Percentiles rank a stretch among this genome's conserved stretches.
Evolutionary conservation across 345 rosid genomes (phyloP).

Genomic region (Populus alba): DNA sequence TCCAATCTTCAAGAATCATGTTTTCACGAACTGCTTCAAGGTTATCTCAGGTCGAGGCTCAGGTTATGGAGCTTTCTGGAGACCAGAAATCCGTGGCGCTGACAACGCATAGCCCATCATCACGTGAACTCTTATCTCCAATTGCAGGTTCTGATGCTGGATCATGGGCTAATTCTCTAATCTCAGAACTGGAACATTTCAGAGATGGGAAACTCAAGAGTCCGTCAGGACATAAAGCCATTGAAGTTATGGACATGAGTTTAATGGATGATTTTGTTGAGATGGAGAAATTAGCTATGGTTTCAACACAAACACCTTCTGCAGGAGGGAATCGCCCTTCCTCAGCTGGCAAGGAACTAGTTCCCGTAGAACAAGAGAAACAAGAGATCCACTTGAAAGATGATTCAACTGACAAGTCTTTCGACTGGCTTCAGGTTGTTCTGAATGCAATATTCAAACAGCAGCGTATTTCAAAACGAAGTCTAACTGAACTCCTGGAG

Average conservation of each 20-base stretch:
- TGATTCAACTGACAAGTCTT: constrained; percentile 37
- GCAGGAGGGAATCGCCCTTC: constrained; percentile 9
- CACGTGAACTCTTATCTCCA: constrained; percentile 29
- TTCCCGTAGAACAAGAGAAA: constrained; percentile 25
- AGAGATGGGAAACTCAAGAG: constrained; percentile 32
- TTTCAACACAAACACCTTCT: constrained; percentile 43
- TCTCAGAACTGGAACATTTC: constrained; percentile 49
- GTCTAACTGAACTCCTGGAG: constrained; percentile 55
- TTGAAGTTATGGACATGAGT: constrained; percentile 47
- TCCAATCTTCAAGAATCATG: constrained; percentile 47
- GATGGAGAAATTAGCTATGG: constrained; percentile 81
- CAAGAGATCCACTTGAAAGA: constrained; percentile 22
- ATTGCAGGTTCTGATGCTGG: constrained; percentile 43
- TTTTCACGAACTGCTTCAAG: constrained; percentile 51
- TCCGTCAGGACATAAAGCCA: constrained; percentile 25
- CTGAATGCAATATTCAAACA: constrained; percentile 68
- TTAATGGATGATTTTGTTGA: constrained; percentile 73
- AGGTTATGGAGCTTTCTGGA: constrained; percentile 23
- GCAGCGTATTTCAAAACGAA: constrained; percentile 55
- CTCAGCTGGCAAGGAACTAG: constrained; percentile 28
- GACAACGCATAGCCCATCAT: constrained; percentile 20
- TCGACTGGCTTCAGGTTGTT: constrained; percentile 93
- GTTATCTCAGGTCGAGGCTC: constrained; percentile 44
- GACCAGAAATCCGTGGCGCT: constrained; percentile 36
- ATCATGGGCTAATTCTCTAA: constrained; percentile 59